phyloP scores from a whole-genome alignment of 495 filamentous ascomycete genomes.

The Penicillium maclennaniae region DNA sequence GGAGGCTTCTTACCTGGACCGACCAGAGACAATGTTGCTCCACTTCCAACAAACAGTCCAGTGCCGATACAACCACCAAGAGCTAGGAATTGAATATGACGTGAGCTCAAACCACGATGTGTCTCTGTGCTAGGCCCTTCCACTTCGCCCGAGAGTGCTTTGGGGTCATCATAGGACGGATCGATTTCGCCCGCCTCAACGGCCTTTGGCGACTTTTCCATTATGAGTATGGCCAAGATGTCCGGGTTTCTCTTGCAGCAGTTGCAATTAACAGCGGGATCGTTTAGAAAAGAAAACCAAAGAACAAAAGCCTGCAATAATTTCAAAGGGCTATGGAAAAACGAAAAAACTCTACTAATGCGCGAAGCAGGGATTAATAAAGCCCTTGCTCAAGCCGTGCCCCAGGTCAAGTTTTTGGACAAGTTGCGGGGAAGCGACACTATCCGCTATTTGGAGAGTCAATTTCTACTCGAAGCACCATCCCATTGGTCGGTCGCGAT shows the following conservation, averaged over 20 bases:
- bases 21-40: slow-evolving; percentile 55
- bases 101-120: slow-evolving; percentile 33
- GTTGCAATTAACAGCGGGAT: background rate
- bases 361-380: background rate
- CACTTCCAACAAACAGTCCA: slow-evolving; percentile 70
- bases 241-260: background rate
- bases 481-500: background rate
- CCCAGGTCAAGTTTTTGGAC: background rate
- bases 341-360: background rate
- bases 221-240: slow-evolving; percentile 1
- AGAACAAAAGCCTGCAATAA: background rate
- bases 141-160: slow-evolving; percentile 18
- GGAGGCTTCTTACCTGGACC: slow-evolving; percentile 51
- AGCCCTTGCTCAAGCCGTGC: background rate
- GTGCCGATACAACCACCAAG: slow-evolving; percentile 74
- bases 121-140: slow-evolving; percentile 13
- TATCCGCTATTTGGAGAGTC: background rate
- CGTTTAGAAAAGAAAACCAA: background rate
- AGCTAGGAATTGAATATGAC: slow-evolving; percentile 65
- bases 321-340: background rate
- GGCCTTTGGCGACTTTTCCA: slow-evolving; percentile 19
- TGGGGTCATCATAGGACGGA: slow-evolving; percentile 19
- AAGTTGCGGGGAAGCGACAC: background rate
- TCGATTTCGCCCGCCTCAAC: slow-evolving; percentile 16
- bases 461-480: background rate